Evolutionary conservation across 148 eudicot species (phyloP).

Genomic region (Persicaria tinctoria): DNA sequence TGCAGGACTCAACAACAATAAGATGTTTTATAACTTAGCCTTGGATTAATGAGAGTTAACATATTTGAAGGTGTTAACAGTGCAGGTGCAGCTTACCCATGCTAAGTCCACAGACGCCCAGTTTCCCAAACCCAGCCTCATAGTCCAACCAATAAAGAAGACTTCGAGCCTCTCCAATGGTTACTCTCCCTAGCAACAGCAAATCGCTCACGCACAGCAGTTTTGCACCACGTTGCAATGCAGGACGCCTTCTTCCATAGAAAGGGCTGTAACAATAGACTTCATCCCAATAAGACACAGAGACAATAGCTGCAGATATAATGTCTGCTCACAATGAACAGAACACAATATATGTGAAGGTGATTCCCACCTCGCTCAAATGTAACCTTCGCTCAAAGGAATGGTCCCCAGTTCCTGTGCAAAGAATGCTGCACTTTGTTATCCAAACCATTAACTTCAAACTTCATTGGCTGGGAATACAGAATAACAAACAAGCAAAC

Average conservation of each 20-base stretch:
- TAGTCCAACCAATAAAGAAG: conserved; percentile 77
- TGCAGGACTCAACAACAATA: conserved; percentile 13
- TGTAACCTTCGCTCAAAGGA: conserved; percentile 89
- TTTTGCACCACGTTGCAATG: conserved; percentile 81
- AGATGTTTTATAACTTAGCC: neutral
- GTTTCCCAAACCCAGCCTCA: conserved; percentile 84
- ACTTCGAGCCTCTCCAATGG: conserved; percentile 92
- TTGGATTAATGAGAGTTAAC: neutral
- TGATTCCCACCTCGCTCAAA: conserved; percentile 69
- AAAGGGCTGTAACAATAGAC: conserved; percentile 59
- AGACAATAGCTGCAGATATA: neutral
- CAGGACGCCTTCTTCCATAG: conserved; percentile 88
- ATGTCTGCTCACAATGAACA: neutral
- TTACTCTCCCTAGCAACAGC: conserved; percentile 80
- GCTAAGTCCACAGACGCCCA: conserved; percentile 97
- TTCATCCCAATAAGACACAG: neutral
- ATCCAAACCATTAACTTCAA: conserved; percentile 10
- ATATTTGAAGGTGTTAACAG: too few species aligned
- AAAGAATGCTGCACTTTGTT: conserved; percentile 13
- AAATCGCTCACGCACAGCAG: conserved; percentile 90
- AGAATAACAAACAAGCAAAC: neutral
- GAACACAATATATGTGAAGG: neutral
- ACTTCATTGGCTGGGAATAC: conserved; percentile 8
- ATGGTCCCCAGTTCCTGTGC: conserved; percentile 95
- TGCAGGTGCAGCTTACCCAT: conserved; percentile 57